Evolutionary conservation across 2,329 filamentous ascomycete species (phyloP).

Genomic region (Fusarium algeriense): DNA sequence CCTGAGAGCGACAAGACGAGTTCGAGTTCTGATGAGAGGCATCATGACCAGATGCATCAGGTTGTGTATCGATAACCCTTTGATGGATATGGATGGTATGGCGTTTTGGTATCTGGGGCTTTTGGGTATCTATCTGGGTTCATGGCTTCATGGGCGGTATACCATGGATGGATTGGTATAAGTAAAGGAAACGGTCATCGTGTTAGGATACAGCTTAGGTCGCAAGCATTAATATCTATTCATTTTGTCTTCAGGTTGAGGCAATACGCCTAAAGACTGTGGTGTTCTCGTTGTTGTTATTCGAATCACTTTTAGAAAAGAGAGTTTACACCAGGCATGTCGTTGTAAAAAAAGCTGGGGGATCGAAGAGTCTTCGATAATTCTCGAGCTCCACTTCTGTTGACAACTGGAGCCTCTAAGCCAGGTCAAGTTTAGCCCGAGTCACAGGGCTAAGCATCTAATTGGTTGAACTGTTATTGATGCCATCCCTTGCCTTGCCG

Average conservation of each 20-base stretch:
- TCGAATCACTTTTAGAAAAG: neutral
- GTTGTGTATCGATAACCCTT: neutral
- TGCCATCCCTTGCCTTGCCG: neutral
- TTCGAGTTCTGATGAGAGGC: neutral
- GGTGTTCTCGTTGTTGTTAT: neutral
- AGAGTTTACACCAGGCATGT: slow-evolving; percentile 19
- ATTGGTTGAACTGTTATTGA: neutral
- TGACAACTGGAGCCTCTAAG: neutral
- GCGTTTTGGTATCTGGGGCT: slow-evolving; percentile 1
- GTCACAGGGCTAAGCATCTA: neutral
- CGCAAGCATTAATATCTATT: neutral
- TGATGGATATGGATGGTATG: neutral
- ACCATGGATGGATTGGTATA: neutral
- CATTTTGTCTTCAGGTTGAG: neutral
- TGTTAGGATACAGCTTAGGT: neutral
- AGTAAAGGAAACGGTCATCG: neutral
- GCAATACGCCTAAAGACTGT: neutral
- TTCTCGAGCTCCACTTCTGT: slow-evolving; percentile 13
- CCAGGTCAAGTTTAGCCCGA: neutral
- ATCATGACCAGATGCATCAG: neutral
- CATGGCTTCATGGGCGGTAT: neutral
- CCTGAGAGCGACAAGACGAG: slow-evolving; percentile 29
- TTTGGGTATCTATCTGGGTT: neutral
- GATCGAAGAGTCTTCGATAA: slow-evolving; percentile 30
- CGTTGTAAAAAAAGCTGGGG: slow-evolving; percentile 35